A percentile compares a stretch with the other conserved stretches of the same genome.
Conservation (phyloP, 2,329 filamentous ascomycete genomes). For the Neurospora sp. region DNA sequence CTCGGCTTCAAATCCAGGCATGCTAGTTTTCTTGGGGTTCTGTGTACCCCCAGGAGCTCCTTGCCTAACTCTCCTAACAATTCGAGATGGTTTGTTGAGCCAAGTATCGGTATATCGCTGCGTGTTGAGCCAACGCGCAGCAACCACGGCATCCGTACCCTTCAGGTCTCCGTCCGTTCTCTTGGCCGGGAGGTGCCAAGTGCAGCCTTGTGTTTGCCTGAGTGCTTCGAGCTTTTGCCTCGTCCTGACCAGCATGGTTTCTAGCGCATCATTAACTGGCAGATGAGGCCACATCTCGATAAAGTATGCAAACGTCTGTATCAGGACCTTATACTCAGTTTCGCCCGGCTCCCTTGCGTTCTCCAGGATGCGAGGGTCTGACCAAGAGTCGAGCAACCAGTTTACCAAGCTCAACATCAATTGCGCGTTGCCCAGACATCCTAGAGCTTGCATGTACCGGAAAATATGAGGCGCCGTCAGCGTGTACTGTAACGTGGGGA, state of each 20-base stretch:
- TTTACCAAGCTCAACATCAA: slow-evolving; percentile 46
- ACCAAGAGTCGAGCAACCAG: slow-evolving; percentile 48
- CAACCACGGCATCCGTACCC: slow-evolving; percentile 4
- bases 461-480: slow-evolving; percentile 41
- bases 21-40: neutral
- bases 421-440: slow-evolving; percentile 46
- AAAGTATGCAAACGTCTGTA: slow-evolving; percentile 27
- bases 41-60: neutral
- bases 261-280: slow-evolving; percentile 24
- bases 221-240: neutral
- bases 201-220: slow-evolving; percentile 5
- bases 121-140: slow-evolving; percentile 4
- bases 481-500: slow-evolving; percentile 26
- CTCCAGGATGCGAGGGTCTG: slow-evolving; percentile 22
- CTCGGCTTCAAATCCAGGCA: neutral
- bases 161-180: neutral
- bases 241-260: slow-evolving; percentile 15
- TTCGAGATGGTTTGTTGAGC: neutral
- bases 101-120: neutral
- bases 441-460: slow-evolving; percentile 53
- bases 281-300: slow-evolving; percentile 36
- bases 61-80: neutral
- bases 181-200: slow-evolving; percentile 12
- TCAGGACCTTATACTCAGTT: slow-evolving; percentile 22
- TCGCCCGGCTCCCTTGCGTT: slow-evolving; percentile 28